A percentile compares a stretch with the other conserved stretches of the same genome.
phyloP scores from a whole-genome alignment of 257 asterid species.

The Solanum sejunctum region DNA sequence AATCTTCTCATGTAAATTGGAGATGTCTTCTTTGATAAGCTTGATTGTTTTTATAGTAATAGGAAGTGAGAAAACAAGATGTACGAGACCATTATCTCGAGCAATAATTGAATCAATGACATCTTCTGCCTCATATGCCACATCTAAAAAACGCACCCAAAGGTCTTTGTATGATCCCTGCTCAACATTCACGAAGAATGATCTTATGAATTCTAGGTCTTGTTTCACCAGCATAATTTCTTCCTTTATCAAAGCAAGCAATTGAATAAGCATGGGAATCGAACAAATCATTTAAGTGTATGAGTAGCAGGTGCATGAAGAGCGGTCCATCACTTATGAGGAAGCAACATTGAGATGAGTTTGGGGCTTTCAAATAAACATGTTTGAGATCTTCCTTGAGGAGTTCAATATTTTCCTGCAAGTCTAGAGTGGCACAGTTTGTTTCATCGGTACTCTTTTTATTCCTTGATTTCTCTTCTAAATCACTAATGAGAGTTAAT shows the following conservation, averaged over 20 bases:
- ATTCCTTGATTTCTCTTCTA: too few species aligned
- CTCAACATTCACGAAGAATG: not conserved
- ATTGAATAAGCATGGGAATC: not conserved
- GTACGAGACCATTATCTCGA: not conserved
- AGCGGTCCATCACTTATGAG: not conserved
- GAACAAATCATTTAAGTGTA: not conserved
- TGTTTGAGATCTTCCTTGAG: not conserved
- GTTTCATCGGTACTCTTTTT: not conserved
- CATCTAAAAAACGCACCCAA: not conserved
- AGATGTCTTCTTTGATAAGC: not conserved
- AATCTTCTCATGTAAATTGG: not conserved
- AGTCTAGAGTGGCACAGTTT: not conserved
- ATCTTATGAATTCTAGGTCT: not conserved
- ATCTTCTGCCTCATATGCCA: not conserved
- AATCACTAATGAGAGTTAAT: not conserved
- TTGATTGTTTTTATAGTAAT: not conserved
- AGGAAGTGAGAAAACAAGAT: not conserved
- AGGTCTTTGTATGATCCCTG: not conserved
- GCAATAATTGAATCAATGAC: not conserved
- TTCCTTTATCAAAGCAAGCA: not conserved
- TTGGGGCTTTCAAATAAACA: not conserved
- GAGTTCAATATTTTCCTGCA: not conserved
- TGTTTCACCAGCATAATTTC: not conserved
- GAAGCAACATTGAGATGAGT: not conserved
- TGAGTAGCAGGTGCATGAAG: not conserved